Evolutionary conservation across 2,329 filamentous ascomycete species (phyloP), one percentile per base, ranked within the genome.

Genomic region (Aspergillus texensis): DNA sequence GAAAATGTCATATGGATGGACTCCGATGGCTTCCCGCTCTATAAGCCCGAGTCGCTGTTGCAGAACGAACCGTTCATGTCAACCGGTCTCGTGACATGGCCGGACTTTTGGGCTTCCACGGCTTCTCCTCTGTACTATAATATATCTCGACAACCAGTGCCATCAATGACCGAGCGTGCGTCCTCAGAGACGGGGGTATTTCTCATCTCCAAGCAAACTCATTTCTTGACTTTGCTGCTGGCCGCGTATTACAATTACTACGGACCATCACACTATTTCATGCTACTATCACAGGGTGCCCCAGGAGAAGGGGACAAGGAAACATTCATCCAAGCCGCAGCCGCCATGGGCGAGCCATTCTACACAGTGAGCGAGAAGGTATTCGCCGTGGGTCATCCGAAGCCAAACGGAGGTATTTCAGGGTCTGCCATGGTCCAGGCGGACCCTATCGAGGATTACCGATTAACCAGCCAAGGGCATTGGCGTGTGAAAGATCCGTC

Each of bases 1-100:
- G 83, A 86, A 68, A 80, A 87, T 60, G 81, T 86, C 12, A 78
- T 88, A 21, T 87, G 86, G 73, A 81, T 88, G 69, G 86, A 88
- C 68, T 83, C 84, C 60, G 85, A 88, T 68, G 81, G 80, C 65
- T 86, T 87, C 68, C 84, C 85, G 16, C 72, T 82, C 19, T 75
- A 79, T 54, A 76, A 83, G 58, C 81, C 82, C 0, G 75, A 77
- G 24, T 62, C 72, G 3, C 72, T 88, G 12, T 84, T 88, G 65
- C 73, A 80, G 19, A 75, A 78, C 1, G 80, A 85, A 36, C 84
- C 84, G 0, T 88, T 84, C 71, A 76, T 68, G 6, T 81, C 82
- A 1, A 80, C 79, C 1, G 86, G 86, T 16, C 75, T 88, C 58
- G 78, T 88, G 16, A 81, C 82, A 19, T 88, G 85, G 85, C 85